Percentiles rank a stretch among this genome's conserved stretches.
Conservation (phyloP, 495 filamentous ascomycete genomes). For the Podospora tetraspora region DNA sequence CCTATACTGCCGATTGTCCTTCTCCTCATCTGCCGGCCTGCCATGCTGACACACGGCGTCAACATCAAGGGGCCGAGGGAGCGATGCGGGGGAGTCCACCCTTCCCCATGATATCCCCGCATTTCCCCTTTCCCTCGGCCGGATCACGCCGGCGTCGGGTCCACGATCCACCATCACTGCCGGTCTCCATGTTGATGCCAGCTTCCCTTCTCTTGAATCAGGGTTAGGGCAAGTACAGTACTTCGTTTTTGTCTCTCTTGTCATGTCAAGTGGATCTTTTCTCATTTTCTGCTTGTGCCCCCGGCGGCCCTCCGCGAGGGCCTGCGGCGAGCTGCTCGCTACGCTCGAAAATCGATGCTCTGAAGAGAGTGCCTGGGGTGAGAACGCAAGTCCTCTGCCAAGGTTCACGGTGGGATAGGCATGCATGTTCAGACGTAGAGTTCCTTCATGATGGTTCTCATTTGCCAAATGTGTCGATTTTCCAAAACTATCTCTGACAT, state of each 20-base stretch:
- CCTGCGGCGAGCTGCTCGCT: neutral
- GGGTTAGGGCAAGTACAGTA: neutral
- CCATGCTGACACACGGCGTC: neutral
- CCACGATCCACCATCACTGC: neutral
- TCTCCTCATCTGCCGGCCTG: conserved; percentile 11
- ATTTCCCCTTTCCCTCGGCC: neutral
- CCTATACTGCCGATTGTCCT: conserved; percentile 10
- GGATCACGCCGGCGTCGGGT: neutral
- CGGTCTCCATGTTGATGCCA: neutral
- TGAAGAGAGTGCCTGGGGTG: neutral
- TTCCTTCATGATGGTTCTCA: neutral
- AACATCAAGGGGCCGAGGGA: neutral
- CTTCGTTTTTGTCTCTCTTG: neutral
- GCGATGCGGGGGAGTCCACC: neutral
- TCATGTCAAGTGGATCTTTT: neutral
- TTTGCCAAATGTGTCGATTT: neutral
- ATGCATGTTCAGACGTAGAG: neutral
- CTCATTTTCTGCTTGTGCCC: neutral
- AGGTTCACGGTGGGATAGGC: neutral
- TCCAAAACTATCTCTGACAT: neutral
- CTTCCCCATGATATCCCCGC: neutral
- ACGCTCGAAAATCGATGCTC: neutral
- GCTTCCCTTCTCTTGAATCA: neutral
- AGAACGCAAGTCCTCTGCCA: neutral
- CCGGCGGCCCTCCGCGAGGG: neutral